phyloP scores from a whole-genome alignment of 2,329 filamentous ascomycete species.

The Madurella mycetomatis region DNA sequence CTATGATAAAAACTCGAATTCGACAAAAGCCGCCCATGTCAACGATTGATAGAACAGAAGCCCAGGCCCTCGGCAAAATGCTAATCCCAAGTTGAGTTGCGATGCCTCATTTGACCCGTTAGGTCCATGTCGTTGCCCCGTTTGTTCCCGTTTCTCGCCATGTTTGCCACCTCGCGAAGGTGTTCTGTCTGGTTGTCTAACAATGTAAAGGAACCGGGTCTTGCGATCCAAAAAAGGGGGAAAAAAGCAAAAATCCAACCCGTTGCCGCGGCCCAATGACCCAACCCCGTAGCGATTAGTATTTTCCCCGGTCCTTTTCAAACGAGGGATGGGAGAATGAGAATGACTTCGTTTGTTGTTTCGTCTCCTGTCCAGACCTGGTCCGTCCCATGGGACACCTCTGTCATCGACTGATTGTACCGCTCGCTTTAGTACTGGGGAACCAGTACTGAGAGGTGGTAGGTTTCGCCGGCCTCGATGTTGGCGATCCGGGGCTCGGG shows the following conservation, averaged over 20 bases:
- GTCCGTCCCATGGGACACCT: not conserved
- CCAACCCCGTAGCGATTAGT: not conserved
- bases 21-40: constrained; percentile 11
- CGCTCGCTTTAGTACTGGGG: constrained; percentile 14
- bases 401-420: not conserved
- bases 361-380: no score
- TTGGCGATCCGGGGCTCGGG: constrained; percentile 38
- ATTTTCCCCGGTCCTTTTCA: not conserved
- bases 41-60: constrained; percentile 6
- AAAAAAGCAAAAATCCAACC: constrained; percentile 3
- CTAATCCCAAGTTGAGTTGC: not conserved
- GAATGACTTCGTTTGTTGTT: no score
- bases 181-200: not conserved
- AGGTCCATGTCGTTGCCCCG: not conserved
- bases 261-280: not conserved
- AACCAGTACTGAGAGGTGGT: constrained; percentile 39
- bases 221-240: not conserved
- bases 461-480: constrained; percentile 41
- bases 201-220: not conserved
- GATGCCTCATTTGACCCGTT: not conserved
- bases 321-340: not conserved
- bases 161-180: not conserved
- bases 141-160: not conserved
- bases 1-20: not conserved
- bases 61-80: not conserved